These are phyloP conservation scores for Raphanus hybrid DNA, from an alignment of 441 rosid genomes.

Conservation along the genomic window DNA sequence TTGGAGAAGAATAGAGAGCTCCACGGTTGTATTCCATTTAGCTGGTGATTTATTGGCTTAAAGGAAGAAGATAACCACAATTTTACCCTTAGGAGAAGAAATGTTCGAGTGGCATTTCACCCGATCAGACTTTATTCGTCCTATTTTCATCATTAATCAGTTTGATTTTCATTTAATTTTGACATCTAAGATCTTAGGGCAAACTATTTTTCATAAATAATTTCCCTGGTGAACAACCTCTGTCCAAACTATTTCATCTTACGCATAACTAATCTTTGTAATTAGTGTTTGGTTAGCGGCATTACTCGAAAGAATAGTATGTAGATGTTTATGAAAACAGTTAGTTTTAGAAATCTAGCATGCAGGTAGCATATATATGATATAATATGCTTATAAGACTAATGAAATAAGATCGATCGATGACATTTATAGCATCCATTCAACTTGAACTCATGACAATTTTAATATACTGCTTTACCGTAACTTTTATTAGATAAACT, in stretches of 20 bases:
- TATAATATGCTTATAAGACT: too few relatives aligned
- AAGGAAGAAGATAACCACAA: background rate
- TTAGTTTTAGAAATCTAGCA: too few relatives aligned
- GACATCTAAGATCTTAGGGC: background rate
- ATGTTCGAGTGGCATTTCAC: background rate
- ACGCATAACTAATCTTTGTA: background rate
- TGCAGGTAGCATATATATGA: too few relatives aligned
- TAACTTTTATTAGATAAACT: too few relatives aligned
- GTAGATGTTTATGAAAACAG: too few relatives aligned
- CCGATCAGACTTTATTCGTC: background rate
- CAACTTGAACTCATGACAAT: too few relatives aligned
- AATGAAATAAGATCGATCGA: too few relatives aligned
- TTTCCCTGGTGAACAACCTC: background rate
- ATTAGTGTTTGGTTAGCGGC: background rate
- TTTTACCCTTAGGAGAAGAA: background rate
- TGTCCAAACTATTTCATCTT: background rate
- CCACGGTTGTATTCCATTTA: slow-evolving; percentile 28
- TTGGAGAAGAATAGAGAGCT: background rate
- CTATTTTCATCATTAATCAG: background rate
- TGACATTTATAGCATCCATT: too few relatives aligned
- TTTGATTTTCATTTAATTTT: background rate
- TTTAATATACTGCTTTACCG: too few relatives aligned
- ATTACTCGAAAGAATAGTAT: too few relatives aligned
- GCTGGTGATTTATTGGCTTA: slow-evolving; percentile 5
- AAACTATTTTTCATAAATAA: background rate